Base-by-base conservation (phyloP, 2,329 filamentous ascomycete species). In the Scedosporium dehoogii region DNA sequence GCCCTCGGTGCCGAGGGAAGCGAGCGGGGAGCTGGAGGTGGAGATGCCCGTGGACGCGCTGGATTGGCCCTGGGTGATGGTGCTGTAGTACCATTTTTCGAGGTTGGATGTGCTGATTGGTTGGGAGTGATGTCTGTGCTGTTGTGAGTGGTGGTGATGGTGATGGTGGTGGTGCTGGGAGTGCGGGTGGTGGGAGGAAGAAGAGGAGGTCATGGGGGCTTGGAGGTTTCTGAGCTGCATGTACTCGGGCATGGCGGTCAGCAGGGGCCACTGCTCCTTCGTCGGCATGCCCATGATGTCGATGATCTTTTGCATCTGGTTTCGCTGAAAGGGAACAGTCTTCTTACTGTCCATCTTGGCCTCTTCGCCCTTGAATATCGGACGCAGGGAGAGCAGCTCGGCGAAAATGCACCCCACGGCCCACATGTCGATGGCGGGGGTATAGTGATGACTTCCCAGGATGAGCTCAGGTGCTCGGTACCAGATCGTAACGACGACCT, bases 281-380 rank as follows among this genome's bases (percentile, higher is more conserved):
- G 85, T 91, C 0, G 94, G 94, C 67, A 96, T 78, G 33, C 94
- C 94, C 79, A 99, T 88, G 65, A 99, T 92, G 71, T 99, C 94
- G 44, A 96, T 91, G 68, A 99, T 99, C 76, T 96, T 97, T 71
- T 94, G 91, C 93, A 99, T 97, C 76, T 99, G 94, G 70, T 97
- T 97, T 14, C 92, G 85, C 74, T 99, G 94, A 69, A 99, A 99
- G 0, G 94, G 94, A 0, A 97, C 92, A 0, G 90, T 94, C 77
- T 97, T 97, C 75, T 99, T 99, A 69, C 85, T 90, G 74, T 99
- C 94, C 89, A 97, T 97, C 76, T 99, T 99, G 16, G 94, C 94
- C 75, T 99, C 94, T 71, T 99, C 94, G 0, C 94, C 94, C 72
- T 99, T 99, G 75, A 99, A 99, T 62, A 99, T 97, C 0, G 94